These are phyloP conservation scores for Phaffomyces thermotolerans DNA, from an alignment of 805 yeast genomes.

Conservation along the genomic window DNA sequence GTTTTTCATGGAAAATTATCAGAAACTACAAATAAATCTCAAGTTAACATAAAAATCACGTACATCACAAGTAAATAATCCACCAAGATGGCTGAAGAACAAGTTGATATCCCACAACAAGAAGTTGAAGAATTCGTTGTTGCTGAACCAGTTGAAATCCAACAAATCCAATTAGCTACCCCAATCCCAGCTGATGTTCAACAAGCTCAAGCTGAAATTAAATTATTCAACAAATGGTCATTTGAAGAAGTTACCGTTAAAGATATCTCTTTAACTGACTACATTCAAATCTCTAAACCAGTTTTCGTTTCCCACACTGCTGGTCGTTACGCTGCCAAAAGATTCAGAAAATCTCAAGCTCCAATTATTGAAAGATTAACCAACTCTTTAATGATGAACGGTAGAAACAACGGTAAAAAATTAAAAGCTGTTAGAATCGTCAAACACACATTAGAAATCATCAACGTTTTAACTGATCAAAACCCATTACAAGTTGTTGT, in stretches of 20 bases:
- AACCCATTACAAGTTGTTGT: conserved; percentile 99
- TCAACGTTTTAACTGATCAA: conserved; percentile 94
- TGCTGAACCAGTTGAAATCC: conserved; percentile 76
- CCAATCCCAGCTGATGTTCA: conserved; percentile 95
- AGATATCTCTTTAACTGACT: conserved; percentile 97
- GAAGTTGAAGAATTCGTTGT: conserved; percentile 58
- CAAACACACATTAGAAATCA: conserved; percentile 98
- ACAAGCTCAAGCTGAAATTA: conserved; percentile 92
- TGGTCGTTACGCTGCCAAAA: conserved; percentile 98
- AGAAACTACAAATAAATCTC: not conserved
- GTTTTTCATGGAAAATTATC: conserved; percentile 2
- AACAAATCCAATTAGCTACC: conserved; percentile 83
- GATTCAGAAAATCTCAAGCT: conserved; percentile 99
- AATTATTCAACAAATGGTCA: conserved; percentile 99
- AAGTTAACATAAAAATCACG: not conserved
- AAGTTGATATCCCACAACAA: conserved; percentile 38
- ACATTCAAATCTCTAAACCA: conserved; percentile 96
- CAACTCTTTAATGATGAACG: conserved; percentile 99
- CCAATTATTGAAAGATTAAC: conserved; percentile 99
- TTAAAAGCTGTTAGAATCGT: conserved; percentile 99
- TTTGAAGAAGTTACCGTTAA: conserved; percentile 95
- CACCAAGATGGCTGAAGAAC: conserved; percentile 73
- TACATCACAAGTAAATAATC: not conserved
- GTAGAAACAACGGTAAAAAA: conserved; percentile 99
- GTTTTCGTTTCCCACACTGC: conserved; percentile 98